These are phyloP conservation scores for Populus ilicifolia DNA, from an alignment of 345 rosid species.

Conservation along the genomic window DNA sequence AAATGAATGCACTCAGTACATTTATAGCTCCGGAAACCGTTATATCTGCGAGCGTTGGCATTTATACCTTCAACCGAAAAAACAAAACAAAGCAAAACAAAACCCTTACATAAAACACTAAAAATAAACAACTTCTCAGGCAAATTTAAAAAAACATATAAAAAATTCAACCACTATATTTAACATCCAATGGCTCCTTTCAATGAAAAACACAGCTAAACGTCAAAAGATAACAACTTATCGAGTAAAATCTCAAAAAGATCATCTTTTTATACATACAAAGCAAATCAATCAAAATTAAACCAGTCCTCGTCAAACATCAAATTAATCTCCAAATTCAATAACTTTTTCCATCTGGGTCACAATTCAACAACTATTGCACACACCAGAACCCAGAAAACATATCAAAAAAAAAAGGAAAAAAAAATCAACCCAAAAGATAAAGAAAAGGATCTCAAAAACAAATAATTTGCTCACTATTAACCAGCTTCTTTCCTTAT, in stretches of 20 bases:
- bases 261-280: not conserved
- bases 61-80: conserved; percentile 19
- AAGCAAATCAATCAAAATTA: not conserved
- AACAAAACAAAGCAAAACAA: not conserved
- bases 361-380: not conserved
- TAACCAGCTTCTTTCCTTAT: not conserved
- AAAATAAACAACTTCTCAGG: not conserved
- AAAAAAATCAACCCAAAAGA: not conserved
- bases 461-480: not conserved
- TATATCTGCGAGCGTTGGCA: conserved; percentile 91
- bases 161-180: not conserved
- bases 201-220: not conserved
- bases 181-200: not conserved
- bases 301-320: not conserved
- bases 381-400: not conserved
- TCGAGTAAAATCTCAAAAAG: not conserved
- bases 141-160: not conserved
- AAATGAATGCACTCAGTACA: conserved; percentile 63
- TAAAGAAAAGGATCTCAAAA: not conserved
- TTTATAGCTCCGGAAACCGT: conserved; percentile 77
- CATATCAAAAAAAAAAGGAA: not conserved
- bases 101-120: not conserved
- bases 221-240: not conserved
- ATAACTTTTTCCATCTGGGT: not conserved
- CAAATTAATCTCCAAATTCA: not conserved